Conservation (phyloP, 768 basidiomycete genomes). For the Xanthoconium stramineum region DNA sequence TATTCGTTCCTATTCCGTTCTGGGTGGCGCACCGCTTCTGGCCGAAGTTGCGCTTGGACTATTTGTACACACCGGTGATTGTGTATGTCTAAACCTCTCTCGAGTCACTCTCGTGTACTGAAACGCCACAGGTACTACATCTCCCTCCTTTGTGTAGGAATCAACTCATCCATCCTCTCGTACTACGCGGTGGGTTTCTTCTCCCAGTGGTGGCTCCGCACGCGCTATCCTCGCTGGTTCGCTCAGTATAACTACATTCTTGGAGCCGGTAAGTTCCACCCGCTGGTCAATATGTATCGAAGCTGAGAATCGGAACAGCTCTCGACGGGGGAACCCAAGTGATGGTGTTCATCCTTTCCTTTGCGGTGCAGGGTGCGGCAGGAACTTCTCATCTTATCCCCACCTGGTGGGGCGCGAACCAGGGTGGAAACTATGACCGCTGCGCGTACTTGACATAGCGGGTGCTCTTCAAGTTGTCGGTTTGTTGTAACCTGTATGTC, state of each 20-base stretch:
- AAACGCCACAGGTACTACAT: conserved; percentile 34
- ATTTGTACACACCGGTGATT: conserved; percentile 34
- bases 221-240: conserved; percentile 36
- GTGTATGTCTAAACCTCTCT: conserved; percentile 9
- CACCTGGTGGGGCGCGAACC: too few relatives aligned
- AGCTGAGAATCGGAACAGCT: too few relatives aligned
- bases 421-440: too few relatives aligned
- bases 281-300: too few relatives aligned
- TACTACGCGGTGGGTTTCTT: conserved; percentile 24
- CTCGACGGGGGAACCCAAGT: too few relatives aligned
- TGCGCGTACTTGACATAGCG: too few relatives aligned
- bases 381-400: too few relatives aligned
- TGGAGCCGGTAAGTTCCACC: conserved; percentile 36
- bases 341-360: too few relatives aligned
- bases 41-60: conserved; percentile 31
- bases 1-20: conserved; percentile 40
- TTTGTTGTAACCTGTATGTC: too few relatives aligned
- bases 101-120: neutral
- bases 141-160: conserved; percentile 47
- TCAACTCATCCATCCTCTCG: conserved; percentile 42
- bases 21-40: conserved; percentile 37
- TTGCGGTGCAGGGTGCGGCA: too few relatives aligned
- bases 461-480: too few relatives aligned
- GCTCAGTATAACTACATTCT: conserved; percentile 35
- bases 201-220: conserved; percentile 38